phyloP scores from a whole-genome alignment of 2,329 filamentous ascomycete species.

The Talaromyces verruculosus region DNA sequence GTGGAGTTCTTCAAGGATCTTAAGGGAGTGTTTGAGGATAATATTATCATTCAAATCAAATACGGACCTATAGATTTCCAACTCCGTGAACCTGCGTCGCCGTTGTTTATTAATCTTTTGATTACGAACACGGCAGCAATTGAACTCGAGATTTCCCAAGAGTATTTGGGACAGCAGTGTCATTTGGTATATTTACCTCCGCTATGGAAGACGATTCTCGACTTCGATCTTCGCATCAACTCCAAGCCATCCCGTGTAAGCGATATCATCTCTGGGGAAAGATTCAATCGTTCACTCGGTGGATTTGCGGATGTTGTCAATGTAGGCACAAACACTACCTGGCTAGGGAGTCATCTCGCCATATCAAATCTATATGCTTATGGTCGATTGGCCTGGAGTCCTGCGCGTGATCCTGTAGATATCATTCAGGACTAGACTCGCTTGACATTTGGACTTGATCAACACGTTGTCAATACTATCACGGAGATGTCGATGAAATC shows the following conservation, averaged over 20 bases:
- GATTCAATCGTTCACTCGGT: conserved; percentile 56
- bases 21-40: conserved; percentile 66
- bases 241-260: conserved; percentile 56
- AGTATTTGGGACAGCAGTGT: conserved; percentile 69
- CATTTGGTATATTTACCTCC: conserved; percentile 68
- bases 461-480: conserved; percentile 57
- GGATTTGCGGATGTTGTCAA: conserved; percentile 67
- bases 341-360: conserved; percentile 67
- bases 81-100: no score
- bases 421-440: conserved; percentile 66
- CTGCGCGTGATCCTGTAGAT: conserved; percentile 47
- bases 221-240: conserved; percentile 66
- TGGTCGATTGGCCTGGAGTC: conserved; percentile 66
- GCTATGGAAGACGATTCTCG: conserved; percentile 66
- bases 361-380: conserved; percentile 73
- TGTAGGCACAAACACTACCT: conserved; percentile 64
- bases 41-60: conserved; percentile 63
- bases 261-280: conserved; percentile 59
- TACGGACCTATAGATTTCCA: no score
- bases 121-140: conserved; percentile 57
- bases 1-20: conserved; percentile 66
- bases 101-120: conserved; percentile 41
- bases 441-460: conserved; percentile 62
- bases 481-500: conserved; percentile 65
- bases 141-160: conserved; percentile 66